Conservation (phyloP, 805 yeast species). For the Metschnikowia borealis region DNA sequence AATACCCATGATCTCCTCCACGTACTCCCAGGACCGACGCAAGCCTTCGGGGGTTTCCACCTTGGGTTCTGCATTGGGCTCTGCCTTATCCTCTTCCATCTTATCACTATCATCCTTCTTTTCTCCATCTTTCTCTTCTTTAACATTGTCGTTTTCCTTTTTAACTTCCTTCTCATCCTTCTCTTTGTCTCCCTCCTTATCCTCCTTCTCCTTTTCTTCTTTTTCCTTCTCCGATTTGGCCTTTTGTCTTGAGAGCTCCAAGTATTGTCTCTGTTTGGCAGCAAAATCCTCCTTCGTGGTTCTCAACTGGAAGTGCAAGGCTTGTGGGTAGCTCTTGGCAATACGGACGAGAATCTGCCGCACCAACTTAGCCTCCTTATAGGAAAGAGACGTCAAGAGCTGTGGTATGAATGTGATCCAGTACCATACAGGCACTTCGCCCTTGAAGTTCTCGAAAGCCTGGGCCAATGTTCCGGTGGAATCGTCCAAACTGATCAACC, state of each 20-base stretch:
- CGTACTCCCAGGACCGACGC: slow-evolving; percentile 89
- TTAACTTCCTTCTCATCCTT: not conserved
- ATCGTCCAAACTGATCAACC: slow-evolving; percentile 93
- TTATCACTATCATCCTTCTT: slow-evolving; percentile 4
- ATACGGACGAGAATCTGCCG: slow-evolving; percentile 84
- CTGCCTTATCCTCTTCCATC: not conserved
- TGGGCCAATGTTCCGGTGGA: slow-evolving; percentile 71
- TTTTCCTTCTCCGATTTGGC: slow-evolving; percentile 9
- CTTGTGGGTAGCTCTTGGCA: slow-evolving; percentile 97
- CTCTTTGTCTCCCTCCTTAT: slow-evolving; percentile 5
- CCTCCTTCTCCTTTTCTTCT: not conserved
- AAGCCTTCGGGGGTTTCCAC: slow-evolving; percentile 13
- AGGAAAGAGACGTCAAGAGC: slow-evolving; percentile 81
- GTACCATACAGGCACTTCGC: slow-evolving; percentile 98
- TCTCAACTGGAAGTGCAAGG: slow-evolving; percentile 90
- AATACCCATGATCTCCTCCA: slow-evolving; percentile 88
- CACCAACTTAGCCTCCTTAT: slow-evolving; percentile 84
- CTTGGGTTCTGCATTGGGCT: not conserved
- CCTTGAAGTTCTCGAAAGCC: slow-evolving; percentile 88
- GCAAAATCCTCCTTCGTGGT: slow-evolving; percentile 94
- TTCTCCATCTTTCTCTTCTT: not conserved
- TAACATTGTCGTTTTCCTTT: not conserved
- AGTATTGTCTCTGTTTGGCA: slow-evolving; percentile 74
- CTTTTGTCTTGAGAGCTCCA: slow-evolving; percentile 26
- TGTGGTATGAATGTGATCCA: slow-evolving; percentile 98